phyloP scores from a whole-genome alignment of 2,329 filamentous ascomycete species.

The Penicillium vulpinum region DNA sequence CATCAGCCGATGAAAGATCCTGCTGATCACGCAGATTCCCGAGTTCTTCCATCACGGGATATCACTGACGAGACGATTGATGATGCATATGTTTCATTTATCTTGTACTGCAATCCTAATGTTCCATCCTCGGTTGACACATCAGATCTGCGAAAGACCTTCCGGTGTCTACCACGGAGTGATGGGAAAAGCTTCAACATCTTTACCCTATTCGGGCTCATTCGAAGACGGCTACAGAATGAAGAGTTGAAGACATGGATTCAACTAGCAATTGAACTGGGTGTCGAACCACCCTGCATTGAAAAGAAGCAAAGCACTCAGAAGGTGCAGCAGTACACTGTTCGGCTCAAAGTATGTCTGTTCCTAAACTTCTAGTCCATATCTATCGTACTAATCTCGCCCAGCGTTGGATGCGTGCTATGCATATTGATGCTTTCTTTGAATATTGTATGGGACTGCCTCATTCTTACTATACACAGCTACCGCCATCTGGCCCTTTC shows the following conservation, averaged over 20 bases:
- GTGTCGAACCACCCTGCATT: constrained; percentile 78
- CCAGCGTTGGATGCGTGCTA: constrained; percentile 92
- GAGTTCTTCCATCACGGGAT: constrained; percentile 63
- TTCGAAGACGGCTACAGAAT: constrained; percentile 67
- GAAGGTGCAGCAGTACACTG: constrained; percentile 92
- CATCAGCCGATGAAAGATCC: constrained; percentile 33
- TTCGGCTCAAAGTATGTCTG: constrained; percentile 74
- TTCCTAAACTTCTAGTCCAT: neutral
- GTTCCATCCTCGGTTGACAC: constrained; percentile 71
- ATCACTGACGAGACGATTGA: constrained; percentile 73
- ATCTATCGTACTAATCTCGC: constrained; percentile 9
- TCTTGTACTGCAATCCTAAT: constrained; percentile 86
- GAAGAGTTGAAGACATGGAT: constrained; percentile 94
- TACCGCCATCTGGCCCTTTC: constrained; percentile 66
- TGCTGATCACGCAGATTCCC: constrained; percentile 47
- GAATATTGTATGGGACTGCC: constrained; percentile 78
- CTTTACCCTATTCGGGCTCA: constrained; percentile 73
- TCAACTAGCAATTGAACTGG: constrained; percentile 80
- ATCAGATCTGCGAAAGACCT: constrained; percentile 69
- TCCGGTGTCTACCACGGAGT: constrained; percentile 78
- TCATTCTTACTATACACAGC: constrained; percentile 76
- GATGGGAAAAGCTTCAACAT: constrained; percentile 84
- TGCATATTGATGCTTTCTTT: constrained; percentile 94
- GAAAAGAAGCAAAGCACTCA: constrained; percentile 86
- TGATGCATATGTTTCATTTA: constrained; percentile 79